Conservation (phyloP, 129 eudicot species). For the Daucus carota region DH1_v3.0 NC_030381.2:27610001-27610500, state of each 20-base stretch:
- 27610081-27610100: no score
- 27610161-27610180: constrained; percentile 7
- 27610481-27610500: neutral
- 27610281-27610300: constrained; percentile 26
- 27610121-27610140: neutral
- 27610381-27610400: neutral
- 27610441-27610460: neutral
- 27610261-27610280: constrained; percentile 19
- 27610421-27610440: constrained; percentile 3
- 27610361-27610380: constrained; percentile 12
- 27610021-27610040: neutral
- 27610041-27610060: neutral
- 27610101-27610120: neutral
- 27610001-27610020: neutral
- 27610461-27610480: neutral
- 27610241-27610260: constrained; percentile 15
- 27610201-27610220: neutral
- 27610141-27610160: neutral
- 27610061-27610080: constrained; percentile 3
- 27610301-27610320: constrained; percentile 15
- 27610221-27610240: neutral
- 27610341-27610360: constrained; percentile 29
- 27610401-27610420: constrained; percentile 1
- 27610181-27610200: neutral
- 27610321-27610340: constrained; percentile 23